These are phyloP conservation scores for Astragalus glycyphyllos DNA, from an alignment of 306 rosid genomes.

Conservation along the genomic window DNA sequence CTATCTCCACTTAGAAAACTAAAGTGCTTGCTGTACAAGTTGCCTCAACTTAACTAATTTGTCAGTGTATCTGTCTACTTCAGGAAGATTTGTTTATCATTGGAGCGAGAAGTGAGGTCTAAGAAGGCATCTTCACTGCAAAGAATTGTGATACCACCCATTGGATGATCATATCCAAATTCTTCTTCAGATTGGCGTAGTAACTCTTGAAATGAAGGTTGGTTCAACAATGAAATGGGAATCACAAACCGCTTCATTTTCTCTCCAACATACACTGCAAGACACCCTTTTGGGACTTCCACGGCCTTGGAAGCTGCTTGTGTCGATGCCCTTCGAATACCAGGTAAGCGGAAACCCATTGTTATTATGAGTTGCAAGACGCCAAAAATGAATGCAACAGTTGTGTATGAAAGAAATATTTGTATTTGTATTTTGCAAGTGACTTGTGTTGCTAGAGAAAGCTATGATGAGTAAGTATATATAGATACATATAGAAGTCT, in stretches of 20 bases:
- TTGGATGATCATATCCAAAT: slow-evolving; percentile 47
- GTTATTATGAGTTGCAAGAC: background rate
- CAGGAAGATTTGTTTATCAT: background rate
- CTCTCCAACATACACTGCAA: slow-evolving; percentile 14
- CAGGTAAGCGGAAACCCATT: slow-evolving; percentile 45
- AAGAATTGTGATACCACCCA: slow-evolving; percentile 50
- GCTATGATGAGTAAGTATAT: slow-evolving; percentile 26
- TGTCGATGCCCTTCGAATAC: slow-evolving; percentile 35
- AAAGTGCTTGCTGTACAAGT: slow-evolving; percentile 12
- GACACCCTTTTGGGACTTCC: slow-evolving; percentile 54
- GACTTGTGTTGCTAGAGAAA: slow-evolving; percentile 33
- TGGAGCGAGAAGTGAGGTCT: slow-evolving; percentile 23
- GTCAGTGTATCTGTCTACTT: background rate
- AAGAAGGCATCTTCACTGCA: slow-evolving; percentile 33
- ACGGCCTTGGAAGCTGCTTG: slow-evolving; percentile 20
- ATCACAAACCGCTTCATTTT: slow-evolving; percentile 46
- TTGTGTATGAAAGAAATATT: slow-evolving; percentile 31
- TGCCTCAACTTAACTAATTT: slow-evolving; percentile 8
- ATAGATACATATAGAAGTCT: slow-evolving; percentile 7
- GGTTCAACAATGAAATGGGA: slow-evolving; percentile 46
- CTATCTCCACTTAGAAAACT: slow-evolving; percentile 1
- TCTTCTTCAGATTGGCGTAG: slow-evolving; percentile 22
- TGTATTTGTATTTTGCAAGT: background rate
- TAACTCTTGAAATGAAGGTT: slow-evolving; percentile 45
- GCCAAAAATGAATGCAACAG: background rate